Evolutionary conservation across 371 early-diverging fungal genomes (phyloP), one percentile per base, ranked within the genome.

Genomic region (Syncephalastrum racemosum): DNA sequence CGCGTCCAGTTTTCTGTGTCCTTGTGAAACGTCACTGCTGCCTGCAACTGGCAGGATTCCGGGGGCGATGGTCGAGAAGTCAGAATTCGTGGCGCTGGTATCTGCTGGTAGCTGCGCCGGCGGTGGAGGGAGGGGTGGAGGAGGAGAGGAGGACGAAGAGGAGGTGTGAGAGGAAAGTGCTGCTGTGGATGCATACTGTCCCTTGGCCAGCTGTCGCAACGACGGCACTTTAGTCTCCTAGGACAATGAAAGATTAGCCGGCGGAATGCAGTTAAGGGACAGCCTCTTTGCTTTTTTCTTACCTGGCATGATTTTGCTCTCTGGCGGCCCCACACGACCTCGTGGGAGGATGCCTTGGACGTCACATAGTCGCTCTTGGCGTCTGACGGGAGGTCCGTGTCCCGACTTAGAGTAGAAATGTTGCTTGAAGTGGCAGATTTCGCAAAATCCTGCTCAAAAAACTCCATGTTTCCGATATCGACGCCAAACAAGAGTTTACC

Each of bases 271-370:
- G 10, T 31, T 31, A 31, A 31, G 36, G 36, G 36, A 16, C 22
- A 40, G n/a, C 19, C 3, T 49, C 44, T 46, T 41, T 19, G n/a
- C n/a, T 19, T 48, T 15, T 45, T 49, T 58, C 39, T 46, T 63
- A 63, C 68, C 52, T 68, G 71, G 23, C 68, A 73, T n/a, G 71
- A 72, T 49, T 71, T 71, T 15, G 69, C 66, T 20, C 69, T 41
- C 54, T 71, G 69, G 8, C 68, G 58, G 23, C 46, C 58, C 67
- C 66, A 69, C 15, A 58, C 53, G 12, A 55, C 41, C 19, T 63
- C 58, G 18, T 63, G 50, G 8, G 52, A 16, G 3, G 54, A 49
- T 2, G 54, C 51, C 45, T 56, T 54, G 16, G 56, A 50, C n/a
- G 51, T 53, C 18, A 57, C 50, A 49, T 55, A 55, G 36, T 65